These are phyloP conservation scores for Syzygium aqueum DNA, from an alignment of 345 rosid species.

Conservation along the genomic window DNA sequence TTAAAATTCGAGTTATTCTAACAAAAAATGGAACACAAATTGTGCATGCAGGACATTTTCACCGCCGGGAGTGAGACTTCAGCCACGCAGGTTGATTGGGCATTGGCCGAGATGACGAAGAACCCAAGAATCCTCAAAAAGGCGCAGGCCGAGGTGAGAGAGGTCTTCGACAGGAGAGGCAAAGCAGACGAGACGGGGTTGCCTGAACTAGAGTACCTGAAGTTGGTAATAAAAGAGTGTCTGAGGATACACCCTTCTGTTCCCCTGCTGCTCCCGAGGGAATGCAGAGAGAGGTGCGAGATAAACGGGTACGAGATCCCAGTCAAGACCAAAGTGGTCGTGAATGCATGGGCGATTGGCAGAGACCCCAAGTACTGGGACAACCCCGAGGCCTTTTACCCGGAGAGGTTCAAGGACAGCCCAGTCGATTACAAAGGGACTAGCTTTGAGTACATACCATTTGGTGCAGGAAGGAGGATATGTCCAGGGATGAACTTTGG, in stretches of 20 bases:
- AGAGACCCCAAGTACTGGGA: slow-evolving; percentile 21
- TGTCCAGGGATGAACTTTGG: slow-evolving; percentile 19
- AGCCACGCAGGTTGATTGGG: slow-evolving; percentile 13
- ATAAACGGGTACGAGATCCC: slow-evolving; percentile 15
- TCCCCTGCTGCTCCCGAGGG: slow-evolving; percentile 13
- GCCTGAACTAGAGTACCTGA: slow-evolving; percentile 1
- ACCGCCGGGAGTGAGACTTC: slow-evolving; percentile 23
- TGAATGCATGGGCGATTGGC: slow-evolving; percentile 18
- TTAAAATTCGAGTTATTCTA: background rate
- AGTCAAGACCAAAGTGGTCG: slow-evolving; percentile 4
- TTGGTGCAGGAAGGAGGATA: slow-evolving; percentile 16
- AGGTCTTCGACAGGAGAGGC: slow-evolving; percentile 3
- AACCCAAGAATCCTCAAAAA: slow-evolving; percentile 17
- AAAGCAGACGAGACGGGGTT: slow-evolving; percentile 1
- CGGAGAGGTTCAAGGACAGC: slow-evolving; percentile 1
- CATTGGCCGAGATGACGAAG: slow-evolving; percentile 15
- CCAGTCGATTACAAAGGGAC: slow-evolving; percentile 16
- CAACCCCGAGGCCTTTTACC: slow-evolving; percentile 13
- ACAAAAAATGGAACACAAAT: background rate
- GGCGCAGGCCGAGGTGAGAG: slow-evolving; percentile 21
- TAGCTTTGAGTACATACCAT: slow-evolving; percentile 4
- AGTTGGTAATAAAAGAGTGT: slow-evolving; percentile 1
- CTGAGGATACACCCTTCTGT: slow-evolving; percentile 2
- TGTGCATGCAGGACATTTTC: slow-evolving; percentile 13
- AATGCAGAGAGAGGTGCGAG: background rate